Base-by-base conservation (phyloP, 2,329 filamentous ascomycete species). In the Macrophomina pseudophaseolina region DNA sequence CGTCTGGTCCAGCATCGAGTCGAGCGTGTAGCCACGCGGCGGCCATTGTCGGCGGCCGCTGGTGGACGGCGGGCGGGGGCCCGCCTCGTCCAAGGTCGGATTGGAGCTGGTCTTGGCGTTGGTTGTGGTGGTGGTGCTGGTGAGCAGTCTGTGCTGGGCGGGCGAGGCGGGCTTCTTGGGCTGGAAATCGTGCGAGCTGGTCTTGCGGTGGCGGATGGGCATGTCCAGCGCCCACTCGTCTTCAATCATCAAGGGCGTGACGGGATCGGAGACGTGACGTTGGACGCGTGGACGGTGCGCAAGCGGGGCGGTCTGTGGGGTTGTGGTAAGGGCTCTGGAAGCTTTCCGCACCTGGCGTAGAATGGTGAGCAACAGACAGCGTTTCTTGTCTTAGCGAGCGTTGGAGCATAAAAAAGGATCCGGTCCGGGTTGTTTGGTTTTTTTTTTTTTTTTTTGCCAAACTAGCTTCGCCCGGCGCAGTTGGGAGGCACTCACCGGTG, bases 31-130 rank as follows among this genome's bases (percentile, higher is more conserved):
- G 40, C 78, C 77, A 48, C 69, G 73, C n/a, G 79, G 79, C 30
- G 79, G 79, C 79, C 79, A 81, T 71, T 70, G 75, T 72, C 44
- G 74, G 74, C 35, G 40, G 53, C 66, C 72, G 63, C 16, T 32
- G 3, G 23, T 23, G 23, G 23, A 23, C 1, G 23, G 1, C 23
- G 23, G 23, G 23, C 23, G 23, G 23, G 52, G 52, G 52, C 76
- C 74, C 60, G 75, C 78, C 63, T 78, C 76, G n/a, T 78, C 76
- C 63, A 79, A 33, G 18, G 48, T n/a, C 40, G 53, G 54, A 2
- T 3, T 3, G 23, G 23, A 2, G 23, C 23, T 23, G 23, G 23
- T 3, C 23, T 23, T 23, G 23, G 23, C 23, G 23, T 23, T 23
- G 23, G 23, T 23, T 2, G 23, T 23, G 23, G 23, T 23, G 23